Conservation (phyloP, 805 yeast species). For the Nakazawaea wyomingensis region DNA sequence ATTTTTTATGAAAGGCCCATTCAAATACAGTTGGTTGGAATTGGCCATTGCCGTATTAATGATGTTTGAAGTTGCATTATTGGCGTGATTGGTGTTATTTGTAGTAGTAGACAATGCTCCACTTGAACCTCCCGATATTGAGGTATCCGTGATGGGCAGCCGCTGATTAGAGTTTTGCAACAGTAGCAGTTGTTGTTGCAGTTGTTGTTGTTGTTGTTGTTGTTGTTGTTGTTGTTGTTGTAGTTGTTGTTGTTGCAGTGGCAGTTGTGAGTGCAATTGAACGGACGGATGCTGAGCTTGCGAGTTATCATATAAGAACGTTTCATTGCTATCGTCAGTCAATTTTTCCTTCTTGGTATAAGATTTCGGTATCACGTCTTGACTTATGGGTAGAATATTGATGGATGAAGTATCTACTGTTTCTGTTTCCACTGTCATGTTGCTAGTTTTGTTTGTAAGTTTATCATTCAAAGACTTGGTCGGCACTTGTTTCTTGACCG, state of each 20-base stretch:
- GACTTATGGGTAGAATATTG: constrained; percentile 6
- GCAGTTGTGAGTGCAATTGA: constrained; percentile 24
- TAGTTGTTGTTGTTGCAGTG: constrained; percentile 11
- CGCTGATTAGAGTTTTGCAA: constrained; percentile 4
- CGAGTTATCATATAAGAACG: constrained; percentile 83
- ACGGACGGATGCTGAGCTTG: constrained; percentile 13
- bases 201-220: constrained; percentile 13
- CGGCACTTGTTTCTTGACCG: not conserved
- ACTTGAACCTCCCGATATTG: constrained; percentile 48
- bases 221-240: constrained; percentile 13
- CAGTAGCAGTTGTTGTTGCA: constrained; percentile 12
- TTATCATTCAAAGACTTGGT: not conserved
- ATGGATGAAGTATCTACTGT: constrained; percentile 41
- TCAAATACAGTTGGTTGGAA: constrained; percentile 11
- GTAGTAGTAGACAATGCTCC: not conserved
- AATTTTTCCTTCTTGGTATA: constrained; percentile 24
- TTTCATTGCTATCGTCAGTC: constrained; percentile 72
- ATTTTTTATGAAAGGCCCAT: constrained; percentile 6
- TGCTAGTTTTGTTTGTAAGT: constrained; percentile 1
- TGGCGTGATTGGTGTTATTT: not conserved
- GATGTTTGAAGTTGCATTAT: constrained; percentile 1
- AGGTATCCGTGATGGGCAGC: constrained; percentile 19
- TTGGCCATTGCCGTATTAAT: too few species aligned
- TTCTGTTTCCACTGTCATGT: constrained; percentile 57
- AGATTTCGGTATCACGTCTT: constrained; percentile 2